Evolutionary conservation across 2,329 filamentous ascomycete species (phyloP), one percentile per base, ranked within the genome.

Genomic region (Fusarium sarcochroum): DNA sequence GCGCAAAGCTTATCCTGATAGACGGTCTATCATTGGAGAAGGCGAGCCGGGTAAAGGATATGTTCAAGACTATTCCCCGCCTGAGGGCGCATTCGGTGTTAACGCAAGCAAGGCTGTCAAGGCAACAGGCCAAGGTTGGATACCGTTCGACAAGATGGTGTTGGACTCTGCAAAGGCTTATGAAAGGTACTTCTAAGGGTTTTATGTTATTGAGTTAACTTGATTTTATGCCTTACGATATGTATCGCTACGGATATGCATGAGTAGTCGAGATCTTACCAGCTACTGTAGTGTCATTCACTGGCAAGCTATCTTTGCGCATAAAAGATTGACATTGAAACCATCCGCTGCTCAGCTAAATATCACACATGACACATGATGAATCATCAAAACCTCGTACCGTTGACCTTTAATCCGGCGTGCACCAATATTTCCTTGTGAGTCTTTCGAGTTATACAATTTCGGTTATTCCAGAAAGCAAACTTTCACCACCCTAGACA

Each of bases 51-150:
- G 58, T 6, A 64, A 58, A 0, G 61, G 58, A 10, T 64, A 63
- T 2, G 25, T 46, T 1, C 38, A 37, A 25, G 51, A 63, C 27
- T 63, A 64, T 7, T 42, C 44, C 5, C 32, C 20, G 6, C 61
- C 61, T 2, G 10, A 45, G 2, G 45, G 52, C 1, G 27, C 37
- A 0, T 47, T 40, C n/a, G 41, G 40, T n/a, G 21, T 51, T 5
- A 30, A 63, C n/a, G 58, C 23, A 18, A 58, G 34, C 3, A 64
- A 63, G 11, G 51, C 61, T 5, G 40, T 27, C 5, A 6, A 51
- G 5, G 51, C 61, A 17, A 63, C 51, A 4, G 45, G 45, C 1
- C 61, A 63, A 6, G 34, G 21, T 13, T 64, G 61, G 61, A 64
- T 64, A 7, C 15, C 58, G 0, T 64, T 63, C 21, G 45, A 58